Conservation (phyloP, 2,329 filamentous ascomycete genomes). For the Sporothrix luriei region DNA sequence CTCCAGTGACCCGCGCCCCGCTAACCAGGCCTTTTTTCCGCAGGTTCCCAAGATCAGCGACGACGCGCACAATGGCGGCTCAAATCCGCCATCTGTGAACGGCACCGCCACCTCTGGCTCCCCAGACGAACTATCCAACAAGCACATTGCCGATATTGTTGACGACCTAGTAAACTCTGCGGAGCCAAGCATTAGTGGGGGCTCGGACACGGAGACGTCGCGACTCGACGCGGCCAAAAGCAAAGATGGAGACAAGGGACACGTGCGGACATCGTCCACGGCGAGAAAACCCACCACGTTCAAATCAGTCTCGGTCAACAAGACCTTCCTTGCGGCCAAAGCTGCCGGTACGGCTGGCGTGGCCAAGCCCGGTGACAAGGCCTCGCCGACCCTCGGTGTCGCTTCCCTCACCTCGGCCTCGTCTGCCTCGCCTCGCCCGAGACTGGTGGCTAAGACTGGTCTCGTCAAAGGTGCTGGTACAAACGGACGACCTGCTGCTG, state of each 20-base stretch:
- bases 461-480: conserved; percentile 55
- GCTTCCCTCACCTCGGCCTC: conserved; percentile 49
- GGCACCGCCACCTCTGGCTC: conserved; percentile 45
- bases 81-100: conserved; percentile 53
- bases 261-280: conserved; percentile 60
- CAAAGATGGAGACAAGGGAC: conserved; percentile 60
- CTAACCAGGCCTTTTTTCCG: conserved; percentile 36
- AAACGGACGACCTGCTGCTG: conserved; percentile 62
- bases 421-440: conserved; percentile 59
- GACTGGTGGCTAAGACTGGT: conserved; percentile 75
- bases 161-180: conserved; percentile 64
- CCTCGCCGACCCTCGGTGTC: conserved; percentile 49
- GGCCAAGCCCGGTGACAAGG: conserved; percentile 57
- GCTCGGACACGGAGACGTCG: conserved; percentile 75
- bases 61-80: conserved; percentile 53
- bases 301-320: conserved; percentile 84
- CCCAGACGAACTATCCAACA: conserved; percentile 59
- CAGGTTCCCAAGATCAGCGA: conserved; percentile 44
- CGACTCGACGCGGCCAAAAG: conserved; percentile 58
- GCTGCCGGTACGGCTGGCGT: conserved; percentile 48
- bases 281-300: conserved; percentile 77
- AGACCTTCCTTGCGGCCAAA: conserved; percentile 79
- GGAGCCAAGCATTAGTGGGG: conserved; percentile 70
- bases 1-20: background rate
- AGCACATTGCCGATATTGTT: conserved; percentile 58